These are phyloP conservation scores for Acer yangbiense DNA, from an alignment of 345 rosid genomes.

Conservation along the genomic window DNA sequence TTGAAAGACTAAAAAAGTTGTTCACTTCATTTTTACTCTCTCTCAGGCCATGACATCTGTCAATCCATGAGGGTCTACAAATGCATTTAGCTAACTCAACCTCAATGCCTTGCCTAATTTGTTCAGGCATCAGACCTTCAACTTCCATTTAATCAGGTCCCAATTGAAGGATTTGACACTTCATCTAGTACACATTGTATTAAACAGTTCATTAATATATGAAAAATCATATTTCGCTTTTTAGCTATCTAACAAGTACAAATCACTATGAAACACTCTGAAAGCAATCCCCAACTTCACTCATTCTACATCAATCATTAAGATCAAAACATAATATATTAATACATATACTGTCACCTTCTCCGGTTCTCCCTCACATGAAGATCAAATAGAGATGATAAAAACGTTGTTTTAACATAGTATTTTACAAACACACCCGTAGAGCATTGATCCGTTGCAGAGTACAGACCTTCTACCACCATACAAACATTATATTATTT, in stretches of 20 bases:
- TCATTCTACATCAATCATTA: not conserved
- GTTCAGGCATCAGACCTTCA: not conserved
- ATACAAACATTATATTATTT: not conserved
- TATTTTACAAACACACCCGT: not conserved
- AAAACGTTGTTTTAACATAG: too few species aligned
- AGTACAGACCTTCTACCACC: not conserved
- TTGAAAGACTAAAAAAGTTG: not conserved
- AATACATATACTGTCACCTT: not conserved
- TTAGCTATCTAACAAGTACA: not conserved
- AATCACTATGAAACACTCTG: not conserved
- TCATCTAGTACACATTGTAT: not conserved
- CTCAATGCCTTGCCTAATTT: not conserved
- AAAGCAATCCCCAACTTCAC: conserved; percentile 8
- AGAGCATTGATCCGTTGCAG: too few species aligned
- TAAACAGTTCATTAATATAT: not conserved
- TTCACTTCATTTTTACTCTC: not conserved
- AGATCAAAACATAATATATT: not conserved
- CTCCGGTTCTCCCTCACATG: too few species aligned
- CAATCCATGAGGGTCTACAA: not conserved
- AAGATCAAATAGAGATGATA: too few species aligned
- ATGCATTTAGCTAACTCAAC: not conserved
- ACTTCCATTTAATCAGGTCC: conserved; percentile 13
- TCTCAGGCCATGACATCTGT: not conserved
- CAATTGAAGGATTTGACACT: not conserved
- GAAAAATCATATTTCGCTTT: conserved; percentile 7